These are phyloP conservation scores for Sanghuangporus baumii DNA, from an alignment of 1,284 basidiomycete genomes.

Conservation along the genomic window DNA sequence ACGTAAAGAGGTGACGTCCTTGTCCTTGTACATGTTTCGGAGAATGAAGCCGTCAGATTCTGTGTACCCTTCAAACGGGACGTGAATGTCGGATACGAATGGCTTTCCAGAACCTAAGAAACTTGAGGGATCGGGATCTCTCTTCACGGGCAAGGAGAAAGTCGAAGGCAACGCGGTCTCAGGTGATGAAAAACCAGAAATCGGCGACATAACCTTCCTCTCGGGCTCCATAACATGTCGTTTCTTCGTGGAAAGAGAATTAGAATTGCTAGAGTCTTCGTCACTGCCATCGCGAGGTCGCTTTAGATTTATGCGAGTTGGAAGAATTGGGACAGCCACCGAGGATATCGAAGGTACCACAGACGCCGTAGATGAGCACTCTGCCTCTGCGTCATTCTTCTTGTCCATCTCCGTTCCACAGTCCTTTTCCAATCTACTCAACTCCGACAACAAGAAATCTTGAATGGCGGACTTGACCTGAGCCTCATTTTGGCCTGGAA, in stretches of 20 bases:
- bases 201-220: not conserved
- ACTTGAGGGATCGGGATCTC: not conserved
- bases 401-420: not conserved
- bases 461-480: not conserved
- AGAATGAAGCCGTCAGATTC: not conserved
- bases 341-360: not conserved
- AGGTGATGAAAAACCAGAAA: no score
- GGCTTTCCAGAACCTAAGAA: not conserved
- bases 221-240: not conserved
- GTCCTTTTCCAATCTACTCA: conserved; percentile 1
- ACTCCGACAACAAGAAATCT: conserved; percentile 2
- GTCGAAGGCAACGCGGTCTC: no score
- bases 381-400: not conserved
- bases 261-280: not conserved
- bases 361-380: not conserved
- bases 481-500: conserved; percentile 11
- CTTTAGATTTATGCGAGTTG: conserved; percentile 1
- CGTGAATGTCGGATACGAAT: not conserved
- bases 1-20: not conserved
- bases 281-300: not conserved
- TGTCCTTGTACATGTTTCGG: not conserved
- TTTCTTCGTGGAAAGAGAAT: not conserved
- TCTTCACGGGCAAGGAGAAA: no score
- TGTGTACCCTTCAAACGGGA: conserved; percentile 13
- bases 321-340: not conserved